A percentile compares a stretch with the other conserved stretches of the same genome.
Conservation (phyloP, 441 rosid genomes). For the Heliophila coronopifolia region DNA sequence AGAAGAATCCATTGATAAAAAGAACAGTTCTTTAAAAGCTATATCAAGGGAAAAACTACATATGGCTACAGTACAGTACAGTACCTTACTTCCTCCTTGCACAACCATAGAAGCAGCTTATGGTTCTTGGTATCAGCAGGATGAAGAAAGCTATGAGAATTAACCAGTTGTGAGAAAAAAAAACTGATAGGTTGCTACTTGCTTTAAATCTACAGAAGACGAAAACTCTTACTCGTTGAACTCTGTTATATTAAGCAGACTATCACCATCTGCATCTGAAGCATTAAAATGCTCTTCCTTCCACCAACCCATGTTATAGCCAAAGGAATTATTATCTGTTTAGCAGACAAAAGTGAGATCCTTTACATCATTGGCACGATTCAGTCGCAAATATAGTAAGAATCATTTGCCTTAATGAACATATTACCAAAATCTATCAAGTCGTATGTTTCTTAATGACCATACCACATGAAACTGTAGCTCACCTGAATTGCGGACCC, state of each 20-base stretch:
- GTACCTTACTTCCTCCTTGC: constrained; percentile 95
- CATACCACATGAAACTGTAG: neutral
- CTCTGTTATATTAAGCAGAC: constrained; percentile 72
- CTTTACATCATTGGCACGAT: neutral
- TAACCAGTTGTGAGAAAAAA: constrained; percentile 11
- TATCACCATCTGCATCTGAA: constrained; percentile 90
- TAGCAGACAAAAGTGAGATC: neutral
- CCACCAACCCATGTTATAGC: constrained; percentile 97
- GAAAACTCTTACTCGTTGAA: constrained; percentile 73
- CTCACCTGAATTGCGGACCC: constrained; percentile 71
- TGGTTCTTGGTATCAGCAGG: constrained; percentile 87
- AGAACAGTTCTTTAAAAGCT: constrained; percentile 1
- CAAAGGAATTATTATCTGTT: constrained; percentile 55
- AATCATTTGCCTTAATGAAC: neutral
- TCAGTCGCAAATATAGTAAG: too few species aligned
- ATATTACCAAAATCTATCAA: neutral
- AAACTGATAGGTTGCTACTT: neutral
- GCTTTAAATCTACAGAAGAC: neutral
- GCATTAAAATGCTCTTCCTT: constrained; percentile 91
- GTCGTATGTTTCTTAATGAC: too few species aligned
- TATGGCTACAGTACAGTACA: constrained; percentile 9
- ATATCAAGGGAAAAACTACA: too few species aligned
- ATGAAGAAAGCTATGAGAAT: constrained; percentile 66
- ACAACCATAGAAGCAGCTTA: constrained; percentile 66
- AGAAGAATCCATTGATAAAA: neutral